Base-by-base conservation (phyloP, 805 yeast species). In the Saturnispora mendoncae region DNA sequence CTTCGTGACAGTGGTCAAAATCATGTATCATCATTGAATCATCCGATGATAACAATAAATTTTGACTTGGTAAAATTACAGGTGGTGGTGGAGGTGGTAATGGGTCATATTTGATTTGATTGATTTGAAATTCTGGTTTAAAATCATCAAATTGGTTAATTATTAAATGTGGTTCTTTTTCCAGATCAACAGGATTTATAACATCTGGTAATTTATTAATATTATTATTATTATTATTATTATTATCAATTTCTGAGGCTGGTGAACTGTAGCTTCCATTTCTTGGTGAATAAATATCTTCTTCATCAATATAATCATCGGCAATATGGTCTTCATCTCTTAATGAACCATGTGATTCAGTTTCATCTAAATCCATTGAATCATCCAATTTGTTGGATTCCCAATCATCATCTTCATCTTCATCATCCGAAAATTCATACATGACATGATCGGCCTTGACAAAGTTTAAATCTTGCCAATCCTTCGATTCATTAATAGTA, bases 341-440 rank as follows among this genome's bases (percentile, higher is more conserved):
- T 8, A 49, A 29, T 9, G 42, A 38, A 14, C 19, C 44, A 38
- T 33, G 39, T 9, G 38, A 26, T 34, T 21, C 38, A 12, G 29
- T 23, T 18, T 54, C 60, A 42, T 57, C 60, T 21, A 53, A 42
- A 47, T 56, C 61, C 56, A 58, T 57, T 34, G 57, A 58, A 25
- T 39, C 43, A 29, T 46, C 49, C 36, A 55, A 44, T 41, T 53
- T 54, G 44, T 56, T 51, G 27, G 42, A 33, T 39, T 52, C 50
- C 23, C 54, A 51, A 14, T 54, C 61, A 23, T 54, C 56, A n/a
- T 53, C 56, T 4, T 55, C 59, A 4, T 58, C 63, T 7, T 60
- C 63, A 25, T 59, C 62, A 33, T 54, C 58, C 8, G 56, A 53
- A 36, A 53, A 56, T 39, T 56, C 61, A 37, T 56, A 56, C 29